Evolutionary conservation across 2,329 filamentous ascomycete genomes (phyloP), one percentile per base, ranked within the genome.

Genomic region (Botrytis sinoallii): DNA sequence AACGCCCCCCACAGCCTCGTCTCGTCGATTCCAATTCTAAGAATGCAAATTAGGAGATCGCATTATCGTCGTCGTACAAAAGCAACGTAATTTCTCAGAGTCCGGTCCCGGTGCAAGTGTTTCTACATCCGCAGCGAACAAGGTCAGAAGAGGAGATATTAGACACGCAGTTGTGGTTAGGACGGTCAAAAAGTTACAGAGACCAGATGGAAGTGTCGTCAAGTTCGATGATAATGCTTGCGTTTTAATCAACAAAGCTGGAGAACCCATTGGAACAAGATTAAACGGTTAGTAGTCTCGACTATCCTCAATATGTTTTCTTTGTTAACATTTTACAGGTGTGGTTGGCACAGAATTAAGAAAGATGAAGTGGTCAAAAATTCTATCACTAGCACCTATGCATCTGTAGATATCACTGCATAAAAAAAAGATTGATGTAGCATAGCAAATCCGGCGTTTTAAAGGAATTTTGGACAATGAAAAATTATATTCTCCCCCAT

Each of bases 201-300:
- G 96, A 76, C 89, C 90, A 46, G 96, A 99, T 85, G 96, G 96
- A 70, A 95, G 92, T 81, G 90, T 96, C 65, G 91, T 99, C 77
- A 91, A 91, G 78, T 99, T 99, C 83, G 96, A 97, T 84, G 96
- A 99, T 84, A 99, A 99, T 84, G 96, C 96, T 66, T 99, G 96
- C 82, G 96, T 99, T 64, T 86, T 99, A 78, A 92, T 99, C 83
- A 98, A 97, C 85, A 99, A 98, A 88, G 88, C 93, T 16, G 97
- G 96, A 61, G 96, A 99, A 82, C 96, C 96, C 38, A 93, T 99
- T 78, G 96, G 96, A 70, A 94, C 93, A 25, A 91, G 96, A 82
- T 89, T 98, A 86, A 97, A 94, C 84, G 94, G 90, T 87, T 76
- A 80, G 85, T 83, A 60, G 32, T 20, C 7, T 12, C 48, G 25